Percentiles rank a stretch among this genome's conserved stretches.
phyloP scores from a whole-genome alignment of 768 basidiomycete species.

The Mycena vulgaris region DNA sequence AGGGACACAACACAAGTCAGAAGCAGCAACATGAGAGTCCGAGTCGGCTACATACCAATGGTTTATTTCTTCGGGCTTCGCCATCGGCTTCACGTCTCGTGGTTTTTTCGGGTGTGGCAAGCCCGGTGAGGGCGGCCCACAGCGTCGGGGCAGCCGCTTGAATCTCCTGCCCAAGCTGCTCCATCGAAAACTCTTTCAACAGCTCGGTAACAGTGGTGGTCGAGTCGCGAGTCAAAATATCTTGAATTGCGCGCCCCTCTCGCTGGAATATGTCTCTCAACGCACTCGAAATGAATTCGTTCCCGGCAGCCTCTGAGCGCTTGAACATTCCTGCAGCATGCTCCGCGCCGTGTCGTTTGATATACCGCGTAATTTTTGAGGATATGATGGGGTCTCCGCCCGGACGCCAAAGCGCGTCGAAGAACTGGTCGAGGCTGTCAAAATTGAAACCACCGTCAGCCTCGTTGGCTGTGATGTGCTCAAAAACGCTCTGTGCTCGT shows the following conservation, averaged over 20 bases:
- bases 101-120: background rate
- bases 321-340: background rate
- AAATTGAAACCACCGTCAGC: background rate
- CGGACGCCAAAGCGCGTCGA: background rate
- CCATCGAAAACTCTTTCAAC: constrained; percentile 22
- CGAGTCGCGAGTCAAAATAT: constrained; percentile 13
- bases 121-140: too few species aligned
- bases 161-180: constrained; percentile 2
- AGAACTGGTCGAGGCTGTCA: background rate
- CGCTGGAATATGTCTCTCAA: background rate
- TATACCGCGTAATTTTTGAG: background rate
- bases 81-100: background rate
- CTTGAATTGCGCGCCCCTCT: constrained; percentile 28
- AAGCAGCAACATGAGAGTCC: too few species aligned
- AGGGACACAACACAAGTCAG: too few species aligned
- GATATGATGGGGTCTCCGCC: background rate
- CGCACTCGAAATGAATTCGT: background rate
- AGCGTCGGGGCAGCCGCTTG: background rate
- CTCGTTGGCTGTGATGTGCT: background rate
- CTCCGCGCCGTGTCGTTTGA: background rate
- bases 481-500: background rate
- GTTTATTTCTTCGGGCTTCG: too few species aligned
- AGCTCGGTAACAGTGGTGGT: constrained; percentile 8
- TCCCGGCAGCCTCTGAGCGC: background rate
- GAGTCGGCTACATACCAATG: too few species aligned